phyloP scores from a whole-genome alignment of 2,329 filamentous ascomycete species.

The Hymenoscyphus occultus region DNA sequence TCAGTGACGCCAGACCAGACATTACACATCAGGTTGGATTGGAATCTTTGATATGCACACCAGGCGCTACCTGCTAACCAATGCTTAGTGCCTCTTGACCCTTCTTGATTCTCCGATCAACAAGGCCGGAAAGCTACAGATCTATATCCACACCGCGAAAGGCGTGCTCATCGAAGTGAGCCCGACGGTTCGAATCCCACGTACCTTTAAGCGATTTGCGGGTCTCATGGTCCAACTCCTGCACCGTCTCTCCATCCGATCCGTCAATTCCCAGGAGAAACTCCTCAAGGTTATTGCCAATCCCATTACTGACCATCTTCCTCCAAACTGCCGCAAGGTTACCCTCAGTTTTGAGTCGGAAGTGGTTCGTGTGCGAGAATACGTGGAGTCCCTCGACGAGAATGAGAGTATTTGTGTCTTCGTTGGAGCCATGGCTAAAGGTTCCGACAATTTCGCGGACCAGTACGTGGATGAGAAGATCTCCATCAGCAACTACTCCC shows the following conservation, averaged over 20 bases:
- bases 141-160: constrained; percentile 97
- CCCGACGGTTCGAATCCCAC: constrained; percentile 93
- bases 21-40: constrained; percentile 92
- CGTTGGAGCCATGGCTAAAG: constrained; percentile 98
- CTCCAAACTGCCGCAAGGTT: constrained; percentile 95
- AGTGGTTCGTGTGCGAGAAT: constrained; percentile 83
- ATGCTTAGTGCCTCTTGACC: constrained; percentile 82
- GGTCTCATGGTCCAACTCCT: constrained; percentile 98
- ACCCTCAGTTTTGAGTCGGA: constrained; percentile 92
- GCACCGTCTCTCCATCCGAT: constrained; percentile 92
- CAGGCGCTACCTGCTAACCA: constrained; percentile 26
- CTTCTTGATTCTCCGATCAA: constrained; percentile 97
- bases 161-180: constrained; percentile 97
- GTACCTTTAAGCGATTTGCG: constrained; percentile 98
- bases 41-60: constrained; percentile 33
- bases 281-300: constrained; percentile 97
- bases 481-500: constrained; percentile 95
- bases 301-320: constrained; percentile 94
- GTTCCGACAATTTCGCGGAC: constrained; percentile 92
- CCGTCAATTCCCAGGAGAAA: constrained; percentile 96
- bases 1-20: constrained; percentile 94
- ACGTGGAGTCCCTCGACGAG: constrained; percentile 72
- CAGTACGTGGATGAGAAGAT: constrained; percentile 94
- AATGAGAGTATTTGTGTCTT: constrained; percentile 97
- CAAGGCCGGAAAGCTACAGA: constrained; percentile 95